Evolutionary conservation across 441 rosid genomes (phyloP), one percentile per base, ranked within the genome.

Genomic region (Raphanus hybrid): DNA sequence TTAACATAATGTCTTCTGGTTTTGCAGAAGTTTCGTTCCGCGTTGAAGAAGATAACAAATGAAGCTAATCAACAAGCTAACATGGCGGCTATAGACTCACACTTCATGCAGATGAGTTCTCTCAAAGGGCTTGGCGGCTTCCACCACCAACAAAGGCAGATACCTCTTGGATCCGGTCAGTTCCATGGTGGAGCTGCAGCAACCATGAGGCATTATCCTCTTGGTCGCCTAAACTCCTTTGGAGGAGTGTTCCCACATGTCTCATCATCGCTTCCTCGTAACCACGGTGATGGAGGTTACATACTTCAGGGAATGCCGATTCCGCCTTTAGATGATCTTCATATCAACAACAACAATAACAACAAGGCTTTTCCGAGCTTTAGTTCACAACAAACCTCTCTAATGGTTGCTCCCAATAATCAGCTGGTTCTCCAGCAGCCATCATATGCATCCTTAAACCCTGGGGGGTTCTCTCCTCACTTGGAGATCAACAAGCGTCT

Each of bases 21-120:
- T 34, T 16, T 84, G 70, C 86, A 93, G 98, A 93, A 93, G 76
- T 93, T 83, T 62, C 87, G 98, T 74, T 85, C 85, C 64, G 89
- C 86, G 80, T 90, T 91, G 43, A 93, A 87, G 84, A 88, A 88
- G 80, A 73, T 89, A 74, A 86, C 86, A 61, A 78, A 81, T 27
- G 93, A 84, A 64, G 85, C 92, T 50, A 87, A 86, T 82, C 95
- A 93, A 82, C 94, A 87, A 50, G 92, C 90, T 63, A 84, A 83
- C 75, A 84, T 84, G 86, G 90, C 80, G 20, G 88, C 89, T 55
- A 87, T 91, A 54, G 94, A 89, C 81, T 76, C 93, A 35, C 81
- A 89, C 11, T 86, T 83, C 79, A 55, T 89, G 80, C 88, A 83
- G 15, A 78, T 85, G 83, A 76, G 79, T 81, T 82, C 93, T 35